Base-by-base conservation (phyloP, 2,329 filamentous ascomycete genomes). In the Bipolaris sorokiniana region DNA sequence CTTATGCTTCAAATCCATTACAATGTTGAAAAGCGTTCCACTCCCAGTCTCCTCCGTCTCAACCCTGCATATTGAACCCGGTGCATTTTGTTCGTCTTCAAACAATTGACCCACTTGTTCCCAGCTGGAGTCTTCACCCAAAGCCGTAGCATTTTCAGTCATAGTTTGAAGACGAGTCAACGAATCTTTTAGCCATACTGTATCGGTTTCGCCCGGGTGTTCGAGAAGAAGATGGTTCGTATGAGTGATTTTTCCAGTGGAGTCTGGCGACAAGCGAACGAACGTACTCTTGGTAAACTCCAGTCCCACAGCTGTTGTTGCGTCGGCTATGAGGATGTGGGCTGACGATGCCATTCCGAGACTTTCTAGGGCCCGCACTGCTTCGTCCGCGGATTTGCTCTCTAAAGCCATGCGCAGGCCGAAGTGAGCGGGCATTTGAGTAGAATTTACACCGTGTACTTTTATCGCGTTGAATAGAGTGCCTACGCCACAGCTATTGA, bases 391-490 rank as follows among this genome's bases (percentile, higher is more conserved):
- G 2, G 80, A 83, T 0, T 23, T 49, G 26, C 81, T 82, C 49
- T 89, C 86, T 1, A 89, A 71, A 4, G 80, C 82, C 16, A 80
- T 72, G 1, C 87, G 78, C 5, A 89, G 77, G 0, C 84, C 85
- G 6, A 89, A 75, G 65, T 89, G 87, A n/a, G 86, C 82, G 0
- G 87, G 86, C 2, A 88, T 64, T 7, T 79, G 81, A 1, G 72
- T 71, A 2, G 72, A 64, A 64, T 86, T 79, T 46, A 87, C 80
- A 1, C 85, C 85, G 2, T 80, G 78, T 3, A 84, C 84, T 37
- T 81, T 79, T 58, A 89, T 86, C 0, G 86, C 87, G 58, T 89
- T 89, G 7, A 89, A 76, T 41, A 82, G 83, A 0, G 83, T 82
- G 0, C 85, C 86, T 0, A 89, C 84, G 0, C 86, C 85, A 0